Evolutionary conservation across 352 stramenopile species (phyloP).

Genomic region (Aphanomyces invadans): DNA sequence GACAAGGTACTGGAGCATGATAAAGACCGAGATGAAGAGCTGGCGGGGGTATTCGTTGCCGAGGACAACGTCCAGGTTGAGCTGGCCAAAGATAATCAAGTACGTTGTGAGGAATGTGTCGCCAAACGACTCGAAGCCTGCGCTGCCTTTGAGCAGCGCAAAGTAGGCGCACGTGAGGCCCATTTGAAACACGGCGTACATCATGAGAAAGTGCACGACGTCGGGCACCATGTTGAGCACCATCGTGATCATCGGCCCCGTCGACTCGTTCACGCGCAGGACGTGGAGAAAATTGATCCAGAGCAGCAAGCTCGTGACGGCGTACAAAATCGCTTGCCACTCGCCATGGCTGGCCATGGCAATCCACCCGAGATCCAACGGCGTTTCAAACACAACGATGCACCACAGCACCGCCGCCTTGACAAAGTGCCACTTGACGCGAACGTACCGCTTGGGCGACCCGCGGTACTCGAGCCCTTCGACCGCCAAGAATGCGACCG

Average conservation of each 20-base stretch:
- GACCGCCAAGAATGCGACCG: background rate
- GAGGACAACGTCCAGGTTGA: constrained; percentile 3
- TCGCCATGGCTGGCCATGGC: background rate
- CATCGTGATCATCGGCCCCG: constrained; percentile 21
- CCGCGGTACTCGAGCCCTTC: background rate
- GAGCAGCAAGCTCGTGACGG: background rate
- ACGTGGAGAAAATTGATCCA: constrained; percentile 17
- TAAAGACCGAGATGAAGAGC: background rate
- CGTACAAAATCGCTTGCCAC: background rate
- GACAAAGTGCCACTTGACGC: background rate
- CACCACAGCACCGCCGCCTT: background rate
- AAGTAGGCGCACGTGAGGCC: constrained; percentile 19
- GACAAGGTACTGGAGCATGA: constrained; percentile 15
- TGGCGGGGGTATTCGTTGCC: background rate
- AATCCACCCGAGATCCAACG: background rate
- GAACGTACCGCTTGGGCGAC: background rate
- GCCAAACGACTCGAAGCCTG: background rate
- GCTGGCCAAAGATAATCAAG: constrained; percentile 14
- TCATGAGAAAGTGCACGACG: constrained; percentile 12
- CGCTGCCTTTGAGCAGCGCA: constrained; percentile 6
- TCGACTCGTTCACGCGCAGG: constrained; percentile 17
- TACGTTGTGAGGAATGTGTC: constrained; percentile 17
- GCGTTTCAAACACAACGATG: background rate
- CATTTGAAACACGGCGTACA: constrained; percentile 21
- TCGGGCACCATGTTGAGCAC: constrained; percentile 11